A percentile compares a stretch with the other conserved stretches of the same genome.
Evolutionary conservation across 2,329 filamentous ascomycete genomes (phyloP).

Genomic region (Helotiales sp.): DNA sequence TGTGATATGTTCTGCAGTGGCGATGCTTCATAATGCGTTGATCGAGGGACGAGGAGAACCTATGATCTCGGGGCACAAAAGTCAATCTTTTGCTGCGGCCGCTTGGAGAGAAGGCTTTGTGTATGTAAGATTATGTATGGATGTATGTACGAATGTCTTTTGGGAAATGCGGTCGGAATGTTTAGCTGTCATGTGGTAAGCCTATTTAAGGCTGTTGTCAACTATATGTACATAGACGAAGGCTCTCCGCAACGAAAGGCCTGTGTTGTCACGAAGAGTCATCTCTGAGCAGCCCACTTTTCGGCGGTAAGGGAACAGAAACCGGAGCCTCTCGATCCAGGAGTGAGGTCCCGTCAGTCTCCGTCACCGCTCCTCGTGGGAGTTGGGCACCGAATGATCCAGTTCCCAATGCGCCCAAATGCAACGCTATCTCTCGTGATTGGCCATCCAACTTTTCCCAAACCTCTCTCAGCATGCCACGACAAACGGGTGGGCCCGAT

Average conservation of each 20-base stretch:
- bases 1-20: conserved; percentile 12
- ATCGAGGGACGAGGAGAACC: background rate
- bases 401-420: conserved; percentile 25
- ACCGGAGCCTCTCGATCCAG: conserved; percentile 12
- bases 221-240: conserved; percentile 22
- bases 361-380: conserved; percentile 24
- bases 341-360: background rate
- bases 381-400: conserved; percentile 21
- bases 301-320: background rate
- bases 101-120: background rate
- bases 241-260: conserved; percentile 6
- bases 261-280: conserved; percentile 27
- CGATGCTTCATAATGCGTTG: conserved; percentile 18
- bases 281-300: background rate
- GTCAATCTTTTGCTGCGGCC: conserved; percentile 3
- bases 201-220: conserved; percentile 20
- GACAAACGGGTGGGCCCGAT: conserved; percentile 25
- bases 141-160: background rate
- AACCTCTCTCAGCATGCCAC: conserved; percentile 30
- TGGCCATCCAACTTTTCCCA: conserved; percentile 15
- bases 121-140: background rate
- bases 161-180: conserved; percentile 9
- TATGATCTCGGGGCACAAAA: background rate
- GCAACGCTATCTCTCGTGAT: conserved; percentile 23
- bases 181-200: conserved; percentile 22